Percentiles rank a stretch among this genome's conserved stretches.
phyloP scores from a whole-genome alignment of 2,329 filamentous ascomycete genomes.

The Paracoccidioides lutzii region DNA sequence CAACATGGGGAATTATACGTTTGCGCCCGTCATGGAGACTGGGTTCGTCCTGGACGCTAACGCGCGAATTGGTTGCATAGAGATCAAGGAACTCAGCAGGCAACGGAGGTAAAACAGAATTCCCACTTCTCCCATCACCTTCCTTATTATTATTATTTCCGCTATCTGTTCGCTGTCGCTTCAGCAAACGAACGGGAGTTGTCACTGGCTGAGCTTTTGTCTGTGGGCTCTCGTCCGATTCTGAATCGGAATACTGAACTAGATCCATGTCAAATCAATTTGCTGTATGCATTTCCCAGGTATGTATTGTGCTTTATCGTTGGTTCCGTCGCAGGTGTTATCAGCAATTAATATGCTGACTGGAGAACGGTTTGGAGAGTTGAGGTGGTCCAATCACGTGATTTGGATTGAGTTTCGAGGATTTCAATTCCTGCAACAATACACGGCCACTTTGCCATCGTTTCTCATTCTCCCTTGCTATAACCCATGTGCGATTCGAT shows the following conservation, averaged over 20 bases:
- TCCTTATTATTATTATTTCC: conserved; percentile 1
- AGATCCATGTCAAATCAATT: conserved; percentile 39
- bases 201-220: conserved; percentile 6
- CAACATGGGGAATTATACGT: conserved; percentile 67
- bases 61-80: conserved; percentile 69
- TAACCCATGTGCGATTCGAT: no score
- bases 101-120: conserved; percentile 51
- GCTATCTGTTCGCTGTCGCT: conserved; percentile 13
- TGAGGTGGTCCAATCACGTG: no score
- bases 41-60: conserved; percentile 70
- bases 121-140: conserved; percentile 11
- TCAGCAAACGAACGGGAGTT: conserved; percentile 14
- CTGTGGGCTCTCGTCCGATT: conserved; percentile 17
- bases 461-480: no score
- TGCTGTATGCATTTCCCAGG: not conserved
- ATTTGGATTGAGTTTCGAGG: no score
- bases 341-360: not conserved
- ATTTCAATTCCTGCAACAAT: no score
- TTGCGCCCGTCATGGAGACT: conserved; percentile 73
- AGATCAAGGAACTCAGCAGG: conserved; percentile 75
- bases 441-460: no score
- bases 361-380: not conserved
- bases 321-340: not conserved
- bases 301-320: not conserved
- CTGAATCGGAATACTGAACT: conserved; percentile 51